Evolutionary conservation across 176 grass and related monocot genomes (phyloP), one percentile per base, ranked within the genome.

Genomic region (Triticum dicoccoides): DNA sequence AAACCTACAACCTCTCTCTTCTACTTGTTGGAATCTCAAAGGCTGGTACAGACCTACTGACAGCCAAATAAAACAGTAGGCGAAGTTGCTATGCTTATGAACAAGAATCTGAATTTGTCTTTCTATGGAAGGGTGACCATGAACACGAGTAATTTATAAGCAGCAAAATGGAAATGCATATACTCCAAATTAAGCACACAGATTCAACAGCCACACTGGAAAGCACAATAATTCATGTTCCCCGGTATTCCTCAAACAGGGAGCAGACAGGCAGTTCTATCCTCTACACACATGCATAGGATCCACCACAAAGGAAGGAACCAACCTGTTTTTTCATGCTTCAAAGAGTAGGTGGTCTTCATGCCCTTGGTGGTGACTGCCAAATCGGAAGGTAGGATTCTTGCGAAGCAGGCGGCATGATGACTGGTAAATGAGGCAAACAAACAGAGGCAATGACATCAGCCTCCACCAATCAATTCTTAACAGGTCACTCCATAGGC

Each of bases 391-490:
- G 74, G 74, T 23, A 78, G 51, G 62, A 78, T 78, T 85, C 73
- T 68, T 39, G 33, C 25, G 14, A 65, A 76, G 79, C 71, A 76
- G 34, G 34, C 72, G 58, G 34, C 44, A 83, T 63, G 54, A 72
- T 84, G 38, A 63, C 58, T 23, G 54, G 25, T 25, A 84, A 89
- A 89, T 52, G 64, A 52, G 81, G 81, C 13, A 79, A 62, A 63
- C 27, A 25, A 32, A 42, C 69, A 76, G 42, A 76, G 33, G 32
- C 65, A 71, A 63, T 64, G 6, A 41, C 21, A 84, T 68, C 38
- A 79, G 65, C 56, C 23, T 77, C 61, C 41, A 73, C 38, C 20
- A 17, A 8, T 29, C 52, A n/a, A 44, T 78, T 63, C 81, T 79
- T 88, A 84, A 29, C 49, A 51, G 9, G 54, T 47, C 21, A 23